phyloP scores from a whole-genome alignment of 2,329 filamentous ascomycete genomes.

The Fusarium armeniacum region DNA sequence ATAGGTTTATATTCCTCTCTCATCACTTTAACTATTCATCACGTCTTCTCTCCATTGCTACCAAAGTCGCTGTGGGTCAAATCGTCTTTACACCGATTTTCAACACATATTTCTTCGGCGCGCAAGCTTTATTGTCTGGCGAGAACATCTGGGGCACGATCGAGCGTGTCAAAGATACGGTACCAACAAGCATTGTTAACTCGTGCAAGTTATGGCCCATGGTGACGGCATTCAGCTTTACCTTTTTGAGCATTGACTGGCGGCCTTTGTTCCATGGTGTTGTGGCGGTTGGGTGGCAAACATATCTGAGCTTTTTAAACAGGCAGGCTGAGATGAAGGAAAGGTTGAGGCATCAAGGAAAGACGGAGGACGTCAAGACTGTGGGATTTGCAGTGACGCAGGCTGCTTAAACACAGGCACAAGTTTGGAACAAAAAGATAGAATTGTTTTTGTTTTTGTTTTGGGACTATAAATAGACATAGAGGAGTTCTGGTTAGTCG shows the following conservation, averaged over 20 bases:
- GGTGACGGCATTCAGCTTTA: conserved; percentile 88
- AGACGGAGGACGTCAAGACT: neutral
- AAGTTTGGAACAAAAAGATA: too few species aligned
- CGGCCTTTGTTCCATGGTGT: conserved; percentile 83
- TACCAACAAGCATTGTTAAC: conserved; percentile 82
- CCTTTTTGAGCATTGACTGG: conserved; percentile 84
- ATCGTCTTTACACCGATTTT: conserved; percentile 84
- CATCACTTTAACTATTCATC: conserved; percentile 87
- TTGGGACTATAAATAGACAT: neutral
- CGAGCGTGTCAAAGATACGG: conserved; percentile 79
- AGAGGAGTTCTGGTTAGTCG: neutral
- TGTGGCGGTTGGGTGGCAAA: conserved; percentile 91
- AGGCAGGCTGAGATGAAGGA: conserved; percentile 71
- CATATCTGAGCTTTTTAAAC: conserved; percentile 87
- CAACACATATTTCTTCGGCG: conserved; percentile 85
- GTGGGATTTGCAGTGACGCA: conserved; percentile 7
- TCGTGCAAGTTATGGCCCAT: conserved; percentile 90
- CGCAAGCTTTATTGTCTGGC: conserved; percentile 81
- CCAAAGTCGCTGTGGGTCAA: conserved; percentile 87
- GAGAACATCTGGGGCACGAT: conserved; percentile 73
- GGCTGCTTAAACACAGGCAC: too few species aligned
- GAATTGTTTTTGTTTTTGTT: neutral
- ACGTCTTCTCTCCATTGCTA: conserved; percentile 75
- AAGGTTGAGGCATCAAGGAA: conserved; percentile 17
- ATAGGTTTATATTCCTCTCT: conserved; percentile 83